Evolutionary conservation across 257 asterid genomes (phyloP).

Genomic region (Lavandula angustifolia): DNA sequence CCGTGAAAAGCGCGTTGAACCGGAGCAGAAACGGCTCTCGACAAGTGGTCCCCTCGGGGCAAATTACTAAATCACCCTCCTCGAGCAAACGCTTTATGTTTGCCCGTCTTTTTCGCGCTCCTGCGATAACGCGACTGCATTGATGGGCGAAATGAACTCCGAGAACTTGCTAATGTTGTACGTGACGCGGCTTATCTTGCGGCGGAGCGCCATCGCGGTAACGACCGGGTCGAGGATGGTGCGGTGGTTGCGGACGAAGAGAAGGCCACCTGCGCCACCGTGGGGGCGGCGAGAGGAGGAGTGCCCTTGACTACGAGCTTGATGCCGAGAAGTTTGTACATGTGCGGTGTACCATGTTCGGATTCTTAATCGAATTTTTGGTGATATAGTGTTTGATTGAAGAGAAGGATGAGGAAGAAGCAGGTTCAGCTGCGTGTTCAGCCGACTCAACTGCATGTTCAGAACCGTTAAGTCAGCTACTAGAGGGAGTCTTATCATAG

Average conservation of each 20-base stretch:
- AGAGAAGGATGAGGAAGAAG: too few species aligned
- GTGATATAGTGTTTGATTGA: too few species aligned
- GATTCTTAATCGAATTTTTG: too few species aligned
- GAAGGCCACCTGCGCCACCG: slow-evolving; percentile 58
- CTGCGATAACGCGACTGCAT: slow-evolving; percentile 76
- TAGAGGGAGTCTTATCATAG: too few species aligned
- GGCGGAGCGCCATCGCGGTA: slow-evolving; percentile 76
- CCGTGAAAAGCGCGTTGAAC: slow-evolving; percentile 91
- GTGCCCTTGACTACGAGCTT: slow-evolving; percentile 70
- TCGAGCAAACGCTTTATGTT: slow-evolving; percentile 58
- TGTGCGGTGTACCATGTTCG: too few species aligned
- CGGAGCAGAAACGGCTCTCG: slow-evolving; percentile 74
- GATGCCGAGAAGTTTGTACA: slow-evolving; percentile 67
- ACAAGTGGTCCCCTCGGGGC: slow-evolving; percentile 94
- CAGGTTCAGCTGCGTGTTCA: too few species aligned
- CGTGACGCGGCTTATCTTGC: slow-evolving; percentile 84
- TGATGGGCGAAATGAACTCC: slow-evolving; percentile 75
- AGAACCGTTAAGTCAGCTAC: too few species aligned
- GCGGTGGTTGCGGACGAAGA: slow-evolving; percentile 91
- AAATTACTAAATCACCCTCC: slow-evolving; percentile 78
- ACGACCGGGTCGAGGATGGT: slow-evolving; percentile 84
- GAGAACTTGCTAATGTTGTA: slow-evolving; percentile 83
- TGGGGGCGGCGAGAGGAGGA: slow-evolving; percentile 84
- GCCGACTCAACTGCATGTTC: too few species aligned
- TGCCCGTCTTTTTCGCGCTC: slow-evolving; percentile 78